Conservation (phyloP, 371 early-diverging fungal genomes). For the Mortierella sp. region DNA sequence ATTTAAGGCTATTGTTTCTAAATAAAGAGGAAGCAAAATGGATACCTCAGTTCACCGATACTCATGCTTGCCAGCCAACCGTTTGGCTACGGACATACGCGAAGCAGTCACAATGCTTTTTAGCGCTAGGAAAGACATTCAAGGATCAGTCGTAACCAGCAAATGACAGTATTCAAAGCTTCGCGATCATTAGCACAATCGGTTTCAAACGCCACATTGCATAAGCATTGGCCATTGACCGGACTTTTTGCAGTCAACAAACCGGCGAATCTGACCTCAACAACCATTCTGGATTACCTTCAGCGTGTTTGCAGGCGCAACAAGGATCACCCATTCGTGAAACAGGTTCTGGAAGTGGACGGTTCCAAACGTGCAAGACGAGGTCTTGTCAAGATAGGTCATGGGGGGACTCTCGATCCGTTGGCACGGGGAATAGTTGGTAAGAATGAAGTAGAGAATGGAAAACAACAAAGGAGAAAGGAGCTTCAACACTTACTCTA, state of each 20-base stretch:
- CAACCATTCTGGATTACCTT: constrained; percentile 58
- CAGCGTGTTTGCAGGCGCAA: constrained; percentile 53
- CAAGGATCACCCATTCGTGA: constrained; percentile 27
- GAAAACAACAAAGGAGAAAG: too few relatives aligned
- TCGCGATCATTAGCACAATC: too few relatives aligned
- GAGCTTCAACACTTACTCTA: too few relatives aligned
- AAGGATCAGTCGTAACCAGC: too few relatives aligned
- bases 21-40: too few relatives aligned
- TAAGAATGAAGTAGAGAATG: constrained; percentile 1
- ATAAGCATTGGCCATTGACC: constrained; percentile 28
- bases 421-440: constrained; percentile 67
- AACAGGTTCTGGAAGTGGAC: constrained; percentile 44
- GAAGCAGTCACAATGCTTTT: too few relatives aligned
- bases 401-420: constrained; percentile 74
- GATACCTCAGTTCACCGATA: too few relatives aligned
- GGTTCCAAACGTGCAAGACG: constrained; percentile 37
- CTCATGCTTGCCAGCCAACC: too few relatives aligned
- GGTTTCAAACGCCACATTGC: neutral
- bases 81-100: too few relatives aligned
- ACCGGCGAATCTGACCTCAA: constrained; percentile 59
- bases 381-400: constrained; percentile 59
- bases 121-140: too few relatives aligned
- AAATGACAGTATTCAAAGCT: too few relatives aligned
- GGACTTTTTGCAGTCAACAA: constrained; percentile 69
- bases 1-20: too few relatives aligned